A percentile compares a stretch with the other conserved stretches of the same genome.
phyloP scores from a whole-genome alignment of 495 filamentous ascomycete species.

The Aspergillus ellipticus region DNA sequence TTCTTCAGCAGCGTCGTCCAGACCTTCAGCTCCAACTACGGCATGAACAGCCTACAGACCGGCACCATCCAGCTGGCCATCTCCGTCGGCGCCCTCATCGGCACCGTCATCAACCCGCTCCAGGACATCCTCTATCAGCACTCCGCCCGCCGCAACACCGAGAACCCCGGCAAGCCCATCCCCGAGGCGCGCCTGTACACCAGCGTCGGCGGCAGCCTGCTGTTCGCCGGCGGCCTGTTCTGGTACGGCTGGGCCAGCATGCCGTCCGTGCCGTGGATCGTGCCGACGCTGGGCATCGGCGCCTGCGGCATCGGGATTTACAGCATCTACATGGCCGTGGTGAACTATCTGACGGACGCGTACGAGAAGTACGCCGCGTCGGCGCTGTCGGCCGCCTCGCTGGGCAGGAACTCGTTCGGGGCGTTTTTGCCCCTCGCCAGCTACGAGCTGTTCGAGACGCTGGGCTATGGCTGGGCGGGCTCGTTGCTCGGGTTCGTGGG shows the following conservation, averaged over 20 bases:
- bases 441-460: slow-evolving; percentile 31
- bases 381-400: slow-evolving; percentile 32
- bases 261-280: slow-evolving; percentile 37
- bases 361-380: slow-evolving; percentile 41
- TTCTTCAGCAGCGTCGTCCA: slow-evolving; percentile 41
- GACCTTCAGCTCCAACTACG: slow-evolving; percentile 36
- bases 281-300: slow-evolving; percentile 34
- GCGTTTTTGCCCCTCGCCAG: slow-evolving; percentile 38
- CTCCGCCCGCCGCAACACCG: slow-evolving; percentile 23
- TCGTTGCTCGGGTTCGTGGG: slow-evolving; percentile 40
- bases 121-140: slow-evolving; percentile 37
- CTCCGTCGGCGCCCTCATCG: slow-evolving; percentile 38
- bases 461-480: slow-evolving; percentile 45
- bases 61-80: slow-evolving; percentile 41
- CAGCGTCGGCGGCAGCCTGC: slow-evolving; percentile 36
- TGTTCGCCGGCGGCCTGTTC: slow-evolving; percentile 39
- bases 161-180: slow-evolving; percentile 28
- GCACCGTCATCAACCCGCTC: slow-evolving; percentile 38
- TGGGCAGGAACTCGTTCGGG: slow-evolving; percentile 34
- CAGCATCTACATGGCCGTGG: slow-evolving; percentile 45
- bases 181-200: slow-evolving; percentile 43
- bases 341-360: slow-evolving; percentile 46
- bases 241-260: slow-evolving; percentile 41
- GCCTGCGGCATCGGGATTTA: slow-evolving; percentile 38
- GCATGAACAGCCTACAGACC: slow-evolving; percentile 30